Conservation (phyloP, 2,329 filamentous ascomycete species). For the Nothophoma quercina region DNA sequence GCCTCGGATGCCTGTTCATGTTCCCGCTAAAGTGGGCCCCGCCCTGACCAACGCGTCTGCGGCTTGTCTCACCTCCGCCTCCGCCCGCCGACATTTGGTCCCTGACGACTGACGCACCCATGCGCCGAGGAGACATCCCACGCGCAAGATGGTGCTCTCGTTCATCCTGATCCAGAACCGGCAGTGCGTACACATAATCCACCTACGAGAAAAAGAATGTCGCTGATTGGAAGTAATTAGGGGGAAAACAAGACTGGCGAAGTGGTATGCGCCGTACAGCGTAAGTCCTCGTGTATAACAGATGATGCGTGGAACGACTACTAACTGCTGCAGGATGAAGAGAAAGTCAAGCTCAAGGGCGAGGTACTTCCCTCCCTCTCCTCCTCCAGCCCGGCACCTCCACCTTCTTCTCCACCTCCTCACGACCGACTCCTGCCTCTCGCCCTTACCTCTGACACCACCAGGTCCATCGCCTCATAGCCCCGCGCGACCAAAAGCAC, state of each 20-base stretch:
- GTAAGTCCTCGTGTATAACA: slow-evolving; percentile 49
- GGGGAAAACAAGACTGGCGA: slow-evolving; percentile 97
- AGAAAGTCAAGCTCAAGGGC: slow-evolving; percentile 99
- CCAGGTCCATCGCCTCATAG: slow-evolving; percentile 96
- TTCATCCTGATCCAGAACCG: slow-evolving; percentile 92
- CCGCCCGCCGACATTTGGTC: slow-evolving; percentile 1
- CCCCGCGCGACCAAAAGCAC: slow-evolving; percentile 97
- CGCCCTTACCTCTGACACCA: slow-evolving; percentile 2
- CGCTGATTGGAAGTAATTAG: slow-evolving; percentile 56
- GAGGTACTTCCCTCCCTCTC: slow-evolving; percentile 65
- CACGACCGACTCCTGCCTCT: no score
- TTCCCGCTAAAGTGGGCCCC: slow-evolving; percentile 9
- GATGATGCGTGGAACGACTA: neutral
- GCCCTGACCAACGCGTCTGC: neutral
- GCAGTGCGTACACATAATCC: slow-evolving; percentile 63
- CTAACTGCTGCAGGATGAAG: slow-evolving; percentile 72
- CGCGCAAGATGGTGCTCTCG: slow-evolving; percentile 69
- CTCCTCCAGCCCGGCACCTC: neutral
- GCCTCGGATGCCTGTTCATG: no score
- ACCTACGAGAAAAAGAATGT: neutral
- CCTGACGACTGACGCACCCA: slow-evolving; percentile 16
- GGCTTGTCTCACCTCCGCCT: slow-evolving; percentile 10
- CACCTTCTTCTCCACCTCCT: slow-evolving; percentile 1
- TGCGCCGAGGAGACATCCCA: slow-evolving; percentile 18
- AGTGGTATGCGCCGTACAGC: slow-evolving; percentile 98